These are phyloP conservation scores for Hemisphaericaspora xylofermentans DNA, from an alignment of 1,139 yeast species.

Conservation along the genomic window DNA sequence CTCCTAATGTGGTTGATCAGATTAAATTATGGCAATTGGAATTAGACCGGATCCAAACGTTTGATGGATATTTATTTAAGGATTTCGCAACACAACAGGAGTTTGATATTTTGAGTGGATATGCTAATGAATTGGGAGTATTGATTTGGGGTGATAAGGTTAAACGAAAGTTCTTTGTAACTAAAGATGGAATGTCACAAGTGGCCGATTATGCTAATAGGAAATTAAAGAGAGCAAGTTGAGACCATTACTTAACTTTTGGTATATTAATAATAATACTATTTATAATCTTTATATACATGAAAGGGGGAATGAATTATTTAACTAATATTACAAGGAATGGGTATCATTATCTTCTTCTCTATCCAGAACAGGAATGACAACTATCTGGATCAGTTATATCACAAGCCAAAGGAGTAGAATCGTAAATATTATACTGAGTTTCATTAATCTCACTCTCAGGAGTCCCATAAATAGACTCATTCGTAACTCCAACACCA, in stretches of 20 bases:
- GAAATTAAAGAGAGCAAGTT: slow-evolving; percentile 26
- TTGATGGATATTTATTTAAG: slow-evolving; percentile 83
- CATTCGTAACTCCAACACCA: not conserved
- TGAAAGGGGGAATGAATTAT: too few species aligned
- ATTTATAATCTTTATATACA: too few species aligned
- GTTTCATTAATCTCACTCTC: slow-evolving; percentile 12
- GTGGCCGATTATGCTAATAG: slow-evolving; percentile 85
- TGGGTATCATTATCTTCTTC: too few species aligned
- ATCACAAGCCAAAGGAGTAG: slow-evolving; percentile 40
- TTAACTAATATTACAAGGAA: not conserved
- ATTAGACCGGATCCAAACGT: slow-evolving; percentile 85
- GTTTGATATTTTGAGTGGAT: slow-evolving; percentile 66
- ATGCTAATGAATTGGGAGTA: slow-evolving; percentile 90
- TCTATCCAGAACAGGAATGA: slow-evolving; percentile 47
- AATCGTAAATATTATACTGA: slow-evolving; percentile 29
- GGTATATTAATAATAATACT: too few species aligned
- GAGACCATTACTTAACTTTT: too few species aligned
- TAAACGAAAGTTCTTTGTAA: slow-evolving; percentile 75
- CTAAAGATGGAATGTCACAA: slow-evolving; percentile 84
- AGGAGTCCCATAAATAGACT: slow-evolving; percentile 14
- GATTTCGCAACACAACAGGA: slow-evolving; percentile 81
- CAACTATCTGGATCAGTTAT: slow-evolving; percentile 36
- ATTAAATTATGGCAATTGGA: slow-evolving; percentile 95
- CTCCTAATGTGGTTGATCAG: slow-evolving; percentile 96
- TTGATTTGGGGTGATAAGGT: slow-evolving; percentile 76